These are phyloP conservation scores for Zygosaccharomyces pseudobailii DNA, from an alignment of 1,139 yeast genomes.

Conservation along the genomic window DNA sequence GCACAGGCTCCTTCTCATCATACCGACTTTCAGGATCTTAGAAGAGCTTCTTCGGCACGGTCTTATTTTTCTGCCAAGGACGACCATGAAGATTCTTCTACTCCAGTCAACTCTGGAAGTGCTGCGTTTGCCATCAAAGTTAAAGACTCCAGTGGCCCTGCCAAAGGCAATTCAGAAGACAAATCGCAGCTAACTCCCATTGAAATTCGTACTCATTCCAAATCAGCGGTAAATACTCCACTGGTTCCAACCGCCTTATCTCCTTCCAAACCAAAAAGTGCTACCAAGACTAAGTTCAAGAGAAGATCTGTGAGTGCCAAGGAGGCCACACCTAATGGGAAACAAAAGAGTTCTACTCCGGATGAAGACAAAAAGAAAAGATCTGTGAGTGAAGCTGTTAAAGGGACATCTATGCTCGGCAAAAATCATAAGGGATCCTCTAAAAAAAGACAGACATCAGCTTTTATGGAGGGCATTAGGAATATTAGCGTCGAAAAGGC, in stretches of 20 bases:
- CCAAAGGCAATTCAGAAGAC: constrained; percentile 23
- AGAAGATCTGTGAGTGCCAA: constrained; percentile 32
- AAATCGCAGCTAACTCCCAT: constrained; percentile 19
- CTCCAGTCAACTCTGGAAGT: constrained; percentile 9
- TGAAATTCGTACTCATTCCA: constrained; percentile 3
- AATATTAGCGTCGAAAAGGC: constrained; percentile 74
- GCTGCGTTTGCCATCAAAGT: constrained; percentile 12
- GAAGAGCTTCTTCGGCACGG: constrained; percentile 28
- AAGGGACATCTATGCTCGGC: constrained; percentile 23
- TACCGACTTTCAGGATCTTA: constrained; percentile 22
- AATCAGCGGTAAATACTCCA: constrained; percentile 8
- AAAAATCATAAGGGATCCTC: constrained; percentile 20
- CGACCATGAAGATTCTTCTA: constrained; percentile 12
- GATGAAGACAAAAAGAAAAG: constrained; percentile 27
- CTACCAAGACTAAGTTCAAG: constrained; percentile 13
- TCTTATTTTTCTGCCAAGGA: constrained; percentile 22
- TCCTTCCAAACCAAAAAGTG: constrained; percentile 7
- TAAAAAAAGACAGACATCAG: constrained; percentile 69
- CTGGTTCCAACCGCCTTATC: constrained; percentile 2
- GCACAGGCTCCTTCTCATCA: constrained; percentile 15
- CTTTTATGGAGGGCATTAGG: constrained; percentile 89
- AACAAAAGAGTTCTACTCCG: constrained; percentile 8
- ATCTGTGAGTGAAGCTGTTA: constrained; percentile 33
- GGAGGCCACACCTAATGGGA: constrained; percentile 12
- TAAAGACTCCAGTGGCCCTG: constrained; percentile 23